A percentile compares a stretch with the other conserved stretches of the same genome.
Evolutionary conservation across 371 early-diverging fungal species (phyloP).

Genomic region (Chytridium lagenaria): DNA sequence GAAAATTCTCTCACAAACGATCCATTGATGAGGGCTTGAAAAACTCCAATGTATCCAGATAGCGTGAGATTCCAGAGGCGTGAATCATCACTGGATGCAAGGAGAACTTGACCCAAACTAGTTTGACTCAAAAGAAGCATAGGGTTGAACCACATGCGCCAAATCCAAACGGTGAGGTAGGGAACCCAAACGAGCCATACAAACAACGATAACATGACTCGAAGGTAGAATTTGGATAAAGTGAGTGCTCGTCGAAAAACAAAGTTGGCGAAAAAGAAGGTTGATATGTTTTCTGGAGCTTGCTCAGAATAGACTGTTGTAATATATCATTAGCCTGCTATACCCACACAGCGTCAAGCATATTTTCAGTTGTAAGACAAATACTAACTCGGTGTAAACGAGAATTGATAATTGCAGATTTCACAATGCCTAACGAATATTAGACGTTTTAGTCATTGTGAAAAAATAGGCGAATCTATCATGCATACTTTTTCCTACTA

Average conservation of each 20-base stretch:
- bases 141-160: conserved; percentile 65
- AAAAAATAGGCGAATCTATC: too few species aligned
- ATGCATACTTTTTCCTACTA: conserved; percentile 72
- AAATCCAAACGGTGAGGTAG: conserved; percentile 79
- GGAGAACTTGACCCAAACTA: background rate
- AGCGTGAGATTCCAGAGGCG: background rate
- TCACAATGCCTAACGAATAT: conserved; percentile 74
- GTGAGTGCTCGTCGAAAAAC: conserved; percentile 37
- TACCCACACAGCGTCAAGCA: too few species aligned
- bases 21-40: background rate
- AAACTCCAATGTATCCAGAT: background rate
- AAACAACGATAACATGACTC: conserved; percentile 64
- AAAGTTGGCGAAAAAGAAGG: conserved; percentile 33
- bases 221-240: conserved; percentile 48
- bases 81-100: background rate
- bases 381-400: conserved; percentile 80
- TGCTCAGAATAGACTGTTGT: conserved; percentile 42
- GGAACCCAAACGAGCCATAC: conserved; percentile 89
- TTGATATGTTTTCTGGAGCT: conserved; percentile 40
- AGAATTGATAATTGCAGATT: conserved; percentile 84
- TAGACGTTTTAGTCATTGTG: background rate
- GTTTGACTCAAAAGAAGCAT: conserved; percentile 16
- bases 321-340: conserved; percentile 47
- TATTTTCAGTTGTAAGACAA: background rate
- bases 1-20: background rate